These are phyloP conservation scores for Diaporthe sp. DNA, from an alignment of 2,329 filamentous ascomycete species.

Conservation along the genomic window DNA sequence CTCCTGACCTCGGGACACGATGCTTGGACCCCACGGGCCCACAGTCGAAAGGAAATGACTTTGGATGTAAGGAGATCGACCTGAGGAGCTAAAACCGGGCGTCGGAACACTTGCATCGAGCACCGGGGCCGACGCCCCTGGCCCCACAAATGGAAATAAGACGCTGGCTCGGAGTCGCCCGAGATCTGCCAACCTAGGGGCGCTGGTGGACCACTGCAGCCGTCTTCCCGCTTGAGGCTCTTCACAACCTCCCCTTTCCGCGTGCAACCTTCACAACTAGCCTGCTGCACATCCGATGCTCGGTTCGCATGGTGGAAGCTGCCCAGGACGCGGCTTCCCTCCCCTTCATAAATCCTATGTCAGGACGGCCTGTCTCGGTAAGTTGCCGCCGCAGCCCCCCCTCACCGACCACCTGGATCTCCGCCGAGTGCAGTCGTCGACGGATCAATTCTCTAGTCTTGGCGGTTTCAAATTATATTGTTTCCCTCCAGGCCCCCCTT, in stretches of 20 bases:
- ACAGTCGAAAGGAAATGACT: conserved; percentile 20
- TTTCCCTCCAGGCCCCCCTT: conserved; percentile 21
- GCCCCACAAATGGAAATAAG: conserved; percentile 23
- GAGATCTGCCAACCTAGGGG: conserved; percentile 34
- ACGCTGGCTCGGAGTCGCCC: conserved; percentile 36
- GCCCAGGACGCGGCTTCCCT: background rate
- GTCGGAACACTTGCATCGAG: conserved; percentile 2
- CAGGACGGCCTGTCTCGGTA: background rate
- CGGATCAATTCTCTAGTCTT: conserved; percentile 38
- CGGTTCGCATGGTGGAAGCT: conserved; percentile 1
- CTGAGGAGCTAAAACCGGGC: conserved; percentile 20
- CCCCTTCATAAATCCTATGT: background rate
- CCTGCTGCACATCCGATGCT: conserved; percentile 15
- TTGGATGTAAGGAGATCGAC: conserved; percentile 23
- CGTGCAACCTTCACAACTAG: conserved; percentile 17
- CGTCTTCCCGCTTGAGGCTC: conserved; percentile 34
- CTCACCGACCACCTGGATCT: background rate
- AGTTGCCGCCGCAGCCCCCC: conserved; percentile 11
- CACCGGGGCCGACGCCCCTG: conserved; percentile 28
- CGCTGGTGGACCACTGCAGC: conserved; percentile 4
- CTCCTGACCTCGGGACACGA: conserved; percentile 19
- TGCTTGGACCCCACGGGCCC: background rate
- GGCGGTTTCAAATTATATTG: conserved; percentile 40
- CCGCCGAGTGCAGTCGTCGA: conserved; percentile 19
- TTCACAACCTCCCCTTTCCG: background rate